Evolutionary conservation across 306 rosid genomes (phyloP), one percentile per base, ranked within the genome.

Genomic region (Calophaca sinica): DNA sequence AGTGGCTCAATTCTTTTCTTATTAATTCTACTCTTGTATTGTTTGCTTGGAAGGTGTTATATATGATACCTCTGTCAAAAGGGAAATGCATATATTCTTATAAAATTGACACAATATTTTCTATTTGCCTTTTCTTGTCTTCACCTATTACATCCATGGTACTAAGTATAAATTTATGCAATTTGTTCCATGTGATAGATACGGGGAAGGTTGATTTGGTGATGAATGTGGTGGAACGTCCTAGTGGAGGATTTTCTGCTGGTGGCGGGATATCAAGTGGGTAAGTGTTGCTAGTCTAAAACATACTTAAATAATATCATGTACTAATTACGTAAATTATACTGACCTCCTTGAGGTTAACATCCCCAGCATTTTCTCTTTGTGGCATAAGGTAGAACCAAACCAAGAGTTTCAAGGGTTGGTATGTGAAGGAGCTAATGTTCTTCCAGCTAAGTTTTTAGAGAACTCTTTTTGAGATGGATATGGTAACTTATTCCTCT

Each of bases 241-340:
- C 97, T 26, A 90, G 92, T 84, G 99, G 99, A 55, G 99, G 99
- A 29, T 96, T 96, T 84, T 96, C 99, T 70, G 98, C 99, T 78
- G 99, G 99, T 82, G 99, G 99, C 76, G 99, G 99, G 53, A 89
- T 96, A 85, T 96, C 99, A 10, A 92, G 96, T 81, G 99, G 98
- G 98, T 90, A 82, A 84, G 96, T 88, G 80, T 70, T 69, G 41
- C 73, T 60, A 62, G 64, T 69, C 71, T 76, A 29, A 69, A n/a
- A n/a, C n/a, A n/a, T n/a, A n/a, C n/a, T n/a, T n/a, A n/a, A n/a
- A n/a, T n/a, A n/a, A n/a, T n/a, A n/a, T n/a, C n/a, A n/a, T n/a
- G n/a, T n/a, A n/a, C n/a, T n/a, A n/a, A n/a, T n/a, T n/a, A n/a
- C n/a, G n/a, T n/a, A n/a, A n/a, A n/a, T n/a, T n/a, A n/a, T n/a